phyloP scores from a whole-genome alignment of 2,329 filamentous ascomycete genomes.

The Calycina herbarum region DNA sequence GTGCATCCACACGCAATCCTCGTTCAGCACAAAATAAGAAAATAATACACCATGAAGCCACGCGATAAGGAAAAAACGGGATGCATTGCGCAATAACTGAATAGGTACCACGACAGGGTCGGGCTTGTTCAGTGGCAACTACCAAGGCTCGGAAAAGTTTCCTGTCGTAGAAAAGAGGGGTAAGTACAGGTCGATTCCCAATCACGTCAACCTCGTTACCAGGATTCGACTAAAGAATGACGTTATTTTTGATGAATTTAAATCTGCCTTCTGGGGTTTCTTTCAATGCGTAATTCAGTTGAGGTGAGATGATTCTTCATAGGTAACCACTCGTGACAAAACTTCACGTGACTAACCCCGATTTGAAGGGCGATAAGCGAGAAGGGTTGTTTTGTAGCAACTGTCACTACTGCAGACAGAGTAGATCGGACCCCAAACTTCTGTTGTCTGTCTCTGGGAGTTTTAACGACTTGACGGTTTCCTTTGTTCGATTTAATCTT shows the following conservation, averaged over 20 bases:
- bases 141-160: not conserved
- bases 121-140: not conserved
- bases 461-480: not conserved
- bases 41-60: not conserved
- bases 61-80: not conserved
- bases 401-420: no score
- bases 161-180: not conserved
- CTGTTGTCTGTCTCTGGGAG: no score
- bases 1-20: not conserved
- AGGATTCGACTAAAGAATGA: no score
- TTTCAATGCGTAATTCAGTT: no score
- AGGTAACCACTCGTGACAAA: no score
- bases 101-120: not conserved
- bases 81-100: not conserved
- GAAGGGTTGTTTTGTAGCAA: no score
- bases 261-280: no score
- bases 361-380: no score
- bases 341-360: no score
- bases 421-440: no score
- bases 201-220: not conserved
- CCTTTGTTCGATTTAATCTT: not conserved
- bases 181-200: not conserved
- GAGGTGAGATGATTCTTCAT: no score
- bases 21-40: not conserved
- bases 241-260: no score